Evolutionary conservation across 176 grass and related monocot species (phyloP).

Genomic region (Bromus sterilis): DNA sequence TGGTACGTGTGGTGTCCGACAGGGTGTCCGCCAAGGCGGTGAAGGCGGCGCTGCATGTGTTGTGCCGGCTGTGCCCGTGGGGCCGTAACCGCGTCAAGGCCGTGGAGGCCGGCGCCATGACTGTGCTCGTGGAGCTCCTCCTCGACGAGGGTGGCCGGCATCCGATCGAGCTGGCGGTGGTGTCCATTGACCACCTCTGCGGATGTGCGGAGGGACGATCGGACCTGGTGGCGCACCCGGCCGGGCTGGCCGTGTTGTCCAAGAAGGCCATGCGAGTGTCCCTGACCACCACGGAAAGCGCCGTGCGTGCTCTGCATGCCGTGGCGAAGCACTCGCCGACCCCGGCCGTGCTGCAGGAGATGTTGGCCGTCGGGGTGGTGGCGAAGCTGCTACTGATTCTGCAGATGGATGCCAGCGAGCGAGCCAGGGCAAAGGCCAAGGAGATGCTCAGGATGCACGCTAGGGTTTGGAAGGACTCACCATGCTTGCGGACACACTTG

Average conservation of each 20-base stretch:
- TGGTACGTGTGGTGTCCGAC: slow-evolving; percentile 36
- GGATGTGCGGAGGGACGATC: slow-evolving; percentile 68
- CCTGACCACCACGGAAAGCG: slow-evolving; percentile 22
- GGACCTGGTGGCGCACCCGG: slow-evolving; percentile 49
- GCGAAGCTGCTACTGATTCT: slow-evolving; percentile 56
- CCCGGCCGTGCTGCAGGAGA: slow-evolving; percentile 56
- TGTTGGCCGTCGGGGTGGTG: slow-evolving; percentile 65
- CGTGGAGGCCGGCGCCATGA: slow-evolving; percentile 49
- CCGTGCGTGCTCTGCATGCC: slow-evolving; percentile 49
- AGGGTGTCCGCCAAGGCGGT: slow-evolving; percentile 42
- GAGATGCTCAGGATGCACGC: slow-evolving; percentile 60
- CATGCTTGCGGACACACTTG: slow-evolving; percentile 41
- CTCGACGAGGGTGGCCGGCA: slow-evolving; percentile 35
- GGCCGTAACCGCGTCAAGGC: slow-evolving; percentile 60
- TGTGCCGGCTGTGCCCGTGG: slow-evolving; percentile 32
- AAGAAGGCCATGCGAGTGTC: slow-evolving; percentile 71
- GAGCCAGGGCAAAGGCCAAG: slow-evolving; percentile 43
- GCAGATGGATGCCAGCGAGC: slow-evolving; percentile 31
- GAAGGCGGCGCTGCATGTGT: slow-evolving; percentile 57
- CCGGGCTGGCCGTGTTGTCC: slow-evolving; percentile 61
- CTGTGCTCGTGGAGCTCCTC: slow-evolving; percentile 53
- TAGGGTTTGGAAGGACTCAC: slow-evolving; percentile 86
- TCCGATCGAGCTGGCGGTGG: slow-evolving; percentile 37
- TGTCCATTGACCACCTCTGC: slow-evolving; percentile 62
- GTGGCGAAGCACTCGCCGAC: slow-evolving; percentile 46